These are phyloP conservation scores for Hyaloscypha bicolor DNA, from an alignment of 495 filamentous ascomycete genomes.

Conservation along the genomic window DNA sequence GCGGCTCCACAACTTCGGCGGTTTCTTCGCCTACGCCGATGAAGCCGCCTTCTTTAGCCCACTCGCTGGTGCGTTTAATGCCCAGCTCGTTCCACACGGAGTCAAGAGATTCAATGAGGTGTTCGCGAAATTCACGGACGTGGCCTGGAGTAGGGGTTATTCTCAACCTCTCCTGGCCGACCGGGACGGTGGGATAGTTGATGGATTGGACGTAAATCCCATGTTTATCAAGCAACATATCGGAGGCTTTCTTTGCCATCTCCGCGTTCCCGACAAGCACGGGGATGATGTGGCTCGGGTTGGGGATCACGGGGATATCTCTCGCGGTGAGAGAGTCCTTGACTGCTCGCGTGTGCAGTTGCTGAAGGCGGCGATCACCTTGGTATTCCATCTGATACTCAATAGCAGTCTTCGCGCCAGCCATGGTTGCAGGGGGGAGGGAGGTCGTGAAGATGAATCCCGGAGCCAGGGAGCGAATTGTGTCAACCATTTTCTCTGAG, in stretches of 20 bases:
- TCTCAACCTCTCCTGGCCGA: conserved; percentile 91
- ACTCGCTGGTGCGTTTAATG: conserved; percentile 89
- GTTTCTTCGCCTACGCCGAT: conserved; percentile 83
- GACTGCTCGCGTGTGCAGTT: conserved; percentile 91
- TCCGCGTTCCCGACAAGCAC: conserved; percentile 93
- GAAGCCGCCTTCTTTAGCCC: conserved; percentile 89
- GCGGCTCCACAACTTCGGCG: conserved; percentile 58
- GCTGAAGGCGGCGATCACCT: conserved; percentile 86
- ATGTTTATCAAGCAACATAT: conserved; percentile 83
- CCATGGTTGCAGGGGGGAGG: conserved; percentile 94
- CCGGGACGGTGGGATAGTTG: conserved; percentile 97
- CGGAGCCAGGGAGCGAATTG: conserved; percentile 92
- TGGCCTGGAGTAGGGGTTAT: conserved; percentile 97
- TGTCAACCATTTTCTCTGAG: conserved; percentile 85
- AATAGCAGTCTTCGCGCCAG: conserved; percentile 87
- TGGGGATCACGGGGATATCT: conserved; percentile 97
- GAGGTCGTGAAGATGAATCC: conserved; percentile 99
- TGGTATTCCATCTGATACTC: conserved; percentile 83
- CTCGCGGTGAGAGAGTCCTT: conserved; percentile 74
- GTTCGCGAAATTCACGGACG: conserved; percentile 74
- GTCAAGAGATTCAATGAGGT: conserved; percentile 84
- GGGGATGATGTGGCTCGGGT: conserved; percentile 94
- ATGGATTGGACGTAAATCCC: conserved; percentile 97
- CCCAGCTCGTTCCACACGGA: conserved; percentile 83
- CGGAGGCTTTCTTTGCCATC: conserved; percentile 86